A percentile compares a stretch with the other conserved stretches of the same genome.
Evolutionary conservation across 139 green algal species (phyloP).

Genomic region (Chlamydomonas sp.): DNA sequence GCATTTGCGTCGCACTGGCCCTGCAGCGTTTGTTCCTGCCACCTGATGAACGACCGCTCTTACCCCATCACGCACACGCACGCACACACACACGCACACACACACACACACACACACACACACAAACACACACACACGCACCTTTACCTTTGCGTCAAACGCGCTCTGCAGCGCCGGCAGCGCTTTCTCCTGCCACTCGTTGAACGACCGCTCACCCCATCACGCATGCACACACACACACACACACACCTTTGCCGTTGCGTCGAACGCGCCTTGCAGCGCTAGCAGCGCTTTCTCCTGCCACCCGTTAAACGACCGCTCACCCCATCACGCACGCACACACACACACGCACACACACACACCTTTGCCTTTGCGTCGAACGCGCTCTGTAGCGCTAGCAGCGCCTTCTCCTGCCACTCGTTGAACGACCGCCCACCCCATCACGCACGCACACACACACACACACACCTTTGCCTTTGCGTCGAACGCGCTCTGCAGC

Average conservation of each 20-base stretch:
- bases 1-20: slow-evolving; percentile 15
- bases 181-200: slow-evolving; percentile 72
- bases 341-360: too few species aligned
- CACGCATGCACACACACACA: too few species aligned
- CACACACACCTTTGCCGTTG: neutral
- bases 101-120: too few species aligned
- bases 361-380: slow-evolving; percentile 12
- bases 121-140: too few species aligned
- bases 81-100: too few species aligned
- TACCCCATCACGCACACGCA: too few species aligned
- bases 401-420: slow-evolving; percentile 70
- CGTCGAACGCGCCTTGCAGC: slow-evolving; percentile 26
- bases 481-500: slow-evolving; percentile 26
- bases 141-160: slow-evolving; percentile 16
- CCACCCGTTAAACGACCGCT: too few species aligned
- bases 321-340: too few species aligned
- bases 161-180: slow-evolving; percentile 27
- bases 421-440: too few species aligned
- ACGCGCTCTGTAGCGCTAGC: slow-evolving; percentile 24
- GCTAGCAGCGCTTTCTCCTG: slow-evolving; percentile 49
- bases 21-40: slow-evolving; percentile 57
- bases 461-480: slow-evolving; percentile 1
- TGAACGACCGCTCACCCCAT: too few species aligned
- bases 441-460: too few species aligned
- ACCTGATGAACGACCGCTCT: too few species aligned